phyloP scores from a whole-genome alignment of 208 protist genomes.

The Trypanosoma scelopori region DNA sequence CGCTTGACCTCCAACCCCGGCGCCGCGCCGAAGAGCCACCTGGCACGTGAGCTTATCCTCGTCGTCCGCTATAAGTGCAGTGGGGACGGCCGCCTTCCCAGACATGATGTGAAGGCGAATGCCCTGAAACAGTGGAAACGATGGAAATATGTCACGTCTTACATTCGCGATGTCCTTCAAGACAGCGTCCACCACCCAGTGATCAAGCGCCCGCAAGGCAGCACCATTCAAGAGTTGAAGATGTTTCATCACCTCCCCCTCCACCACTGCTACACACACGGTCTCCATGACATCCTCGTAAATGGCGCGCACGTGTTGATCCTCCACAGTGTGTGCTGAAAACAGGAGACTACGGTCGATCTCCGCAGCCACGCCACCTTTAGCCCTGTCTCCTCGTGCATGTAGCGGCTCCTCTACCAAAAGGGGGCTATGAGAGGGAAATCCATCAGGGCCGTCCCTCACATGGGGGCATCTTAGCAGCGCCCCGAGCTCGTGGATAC shows the following conservation, averaged over 20 bases:
- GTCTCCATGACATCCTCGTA: constrained; percentile 44
- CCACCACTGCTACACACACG: constrained; percentile 29
- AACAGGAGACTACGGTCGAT: background rate
- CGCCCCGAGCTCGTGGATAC: constrained; percentile 2
- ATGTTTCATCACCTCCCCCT: constrained; percentile 17
- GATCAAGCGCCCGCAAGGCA: constrained; percentile 36
- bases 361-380: background rate
- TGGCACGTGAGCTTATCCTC: constrained; percentile 35
- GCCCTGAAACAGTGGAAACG: constrained; percentile 22
- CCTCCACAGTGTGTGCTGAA: background rate
- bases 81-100: constrained; percentile 32
- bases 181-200: constrained; percentile 38
- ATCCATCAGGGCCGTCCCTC: background rate
- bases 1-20: constrained; percentile 8
- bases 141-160: background rate
- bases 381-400: too few relatives aligned
- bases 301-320: constrained; percentile 35
- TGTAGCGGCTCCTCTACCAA: too few relatives aligned
- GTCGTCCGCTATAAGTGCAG: constrained; percentile 33
- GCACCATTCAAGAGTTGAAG: constrained; percentile 19
- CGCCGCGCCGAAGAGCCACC: constrained; percentile 16
- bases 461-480: background rate
- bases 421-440: too few relatives aligned
- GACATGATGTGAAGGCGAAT: constrained; percentile 44
- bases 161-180: constrained; percentile 10